phyloP scores from a whole-genome alignment of 2,329 filamentous ascomycete species.

The Phymatotrichopsis omnivora region DNA sequence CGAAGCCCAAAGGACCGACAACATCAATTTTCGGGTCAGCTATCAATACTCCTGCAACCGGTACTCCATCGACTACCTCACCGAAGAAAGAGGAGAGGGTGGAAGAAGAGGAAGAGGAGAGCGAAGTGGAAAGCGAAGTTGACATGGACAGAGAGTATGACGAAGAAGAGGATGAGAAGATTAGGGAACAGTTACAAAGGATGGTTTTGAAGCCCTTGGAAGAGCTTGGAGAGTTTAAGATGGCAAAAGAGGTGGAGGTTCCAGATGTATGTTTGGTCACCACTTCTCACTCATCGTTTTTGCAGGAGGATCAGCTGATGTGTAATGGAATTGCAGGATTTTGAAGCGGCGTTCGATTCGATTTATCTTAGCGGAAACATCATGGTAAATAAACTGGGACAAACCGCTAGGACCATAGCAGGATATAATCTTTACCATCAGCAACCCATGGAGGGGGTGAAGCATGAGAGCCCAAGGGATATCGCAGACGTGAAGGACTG shows the following conservation, averaged over 20 bases:
- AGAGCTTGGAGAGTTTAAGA: conserved; percentile 21
- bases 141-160: conserved; percentile 42
- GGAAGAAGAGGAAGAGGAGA: conserved; percentile 9
- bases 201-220: conserved; percentile 19
- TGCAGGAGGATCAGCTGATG: conserved; percentile 28
- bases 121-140: conserved; percentile 21
- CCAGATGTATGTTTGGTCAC: conserved; percentile 18
- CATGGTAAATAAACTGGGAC: conserved; percentile 86
- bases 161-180: conserved; percentile 24
- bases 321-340: conserved; percentile 37
- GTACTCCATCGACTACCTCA: no score
- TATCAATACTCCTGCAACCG: no score
- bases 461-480: conserved; percentile 52
- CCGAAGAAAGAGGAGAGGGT: not conserved
- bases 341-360: conserved; percentile 41
- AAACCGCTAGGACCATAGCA: conserved; percentile 58
- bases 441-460: conserved; percentile 42
- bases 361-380: conserved; percentile 72
- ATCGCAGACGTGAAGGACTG: conserved; percentile 60
- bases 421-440: conserved; percentile 59
- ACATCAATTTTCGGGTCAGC: no score
- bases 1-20: no score
- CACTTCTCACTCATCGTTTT: not conserved
- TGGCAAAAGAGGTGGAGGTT: conserved; percentile 21
- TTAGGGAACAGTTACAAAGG: conserved; percentile 21